phyloP scores from a whole-genome alignment of 805 yeast species.

The Hanseniaspora mollemarum region DNA sequence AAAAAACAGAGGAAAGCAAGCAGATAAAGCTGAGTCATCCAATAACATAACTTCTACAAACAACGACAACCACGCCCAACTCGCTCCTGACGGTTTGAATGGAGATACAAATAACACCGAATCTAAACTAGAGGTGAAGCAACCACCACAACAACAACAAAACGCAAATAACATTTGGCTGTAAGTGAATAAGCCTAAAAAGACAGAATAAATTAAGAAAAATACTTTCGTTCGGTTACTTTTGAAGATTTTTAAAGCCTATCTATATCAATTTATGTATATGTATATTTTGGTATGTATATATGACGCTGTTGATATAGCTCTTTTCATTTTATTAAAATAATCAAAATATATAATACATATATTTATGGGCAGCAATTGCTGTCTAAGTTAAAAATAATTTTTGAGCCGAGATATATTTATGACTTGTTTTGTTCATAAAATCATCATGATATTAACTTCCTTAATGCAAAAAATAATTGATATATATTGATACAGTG shows the following conservation, averaged over 20 bases:
- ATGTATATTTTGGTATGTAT: too few species aligned
- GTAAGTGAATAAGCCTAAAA: not conserved
- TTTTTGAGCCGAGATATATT: too few species aligned
- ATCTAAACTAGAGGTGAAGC: not conserved
- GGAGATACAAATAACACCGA: not conserved
- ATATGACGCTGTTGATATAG: not conserved
- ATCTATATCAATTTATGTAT: too few species aligned
- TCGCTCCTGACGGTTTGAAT: not conserved
- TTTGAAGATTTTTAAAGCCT: too few species aligned
- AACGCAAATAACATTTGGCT: constrained; percentile 16
- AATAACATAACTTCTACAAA: not conserved
- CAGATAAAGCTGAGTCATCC: not conserved
- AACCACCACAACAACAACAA: constrained; percentile 5
- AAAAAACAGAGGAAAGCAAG: constrained; percentile 18
- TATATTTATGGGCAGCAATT: too few species aligned
- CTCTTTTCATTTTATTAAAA: too few species aligned
- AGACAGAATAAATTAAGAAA: not conserved
- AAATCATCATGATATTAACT: too few species aligned
- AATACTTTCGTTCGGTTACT: too few species aligned
- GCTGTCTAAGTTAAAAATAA: too few species aligned
- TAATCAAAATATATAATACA: too few species aligned
- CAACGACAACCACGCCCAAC: not conserved
- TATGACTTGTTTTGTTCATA: too few species aligned
- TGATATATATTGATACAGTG: not conserved
- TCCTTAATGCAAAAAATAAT: too few species aligned